Base-by-base conservation (phyloP, 1,139 yeast species). In the Blastobotrys arbuscula region DNA sequence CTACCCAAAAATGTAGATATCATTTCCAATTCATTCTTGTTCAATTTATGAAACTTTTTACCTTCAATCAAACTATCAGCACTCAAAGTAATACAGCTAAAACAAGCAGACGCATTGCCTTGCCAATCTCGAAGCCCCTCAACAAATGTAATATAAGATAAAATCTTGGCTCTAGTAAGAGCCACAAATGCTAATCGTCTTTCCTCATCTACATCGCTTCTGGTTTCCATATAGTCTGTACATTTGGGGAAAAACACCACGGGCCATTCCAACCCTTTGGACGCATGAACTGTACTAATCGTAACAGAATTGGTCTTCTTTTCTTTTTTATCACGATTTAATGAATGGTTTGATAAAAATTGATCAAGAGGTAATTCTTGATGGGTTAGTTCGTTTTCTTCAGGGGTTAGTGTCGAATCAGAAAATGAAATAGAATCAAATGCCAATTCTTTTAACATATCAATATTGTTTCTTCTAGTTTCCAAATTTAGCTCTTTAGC, bases 221-320 rank as follows among this genome's bases (percentile, higher is more conserved):
- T 38, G 3, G 49, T 42, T 2, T 63, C 63, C 1, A 67, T 70
- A 2, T 67, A 66, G 59, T 56, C 26, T 74, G 62, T 70, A 72
- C 33, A 55, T 34, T 52, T 47, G 74, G 77, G 23, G 12, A 88
- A 76, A 61, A 88, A 86, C 0, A 92, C 97, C 6, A 85, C 78
- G 0, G 96, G 92, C 97, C 97, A 92, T 65, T 92, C 97, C 3
- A 89, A 71, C 1, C 97, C 97, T 62, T 92, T 92, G 1, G 97
- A 81, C 0, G 92, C 88, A 65, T 92, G 98, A 12, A 92, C 84
- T 0, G 97, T 92, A 0, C 90, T 82, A 1, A 79, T 63, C 0
- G 74, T 66, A 1, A 77, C 73, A 16, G 58, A 56, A 13, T 50
- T 51, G 3, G 21, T 39, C 10, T 49, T 46, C 20, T 51, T 50